Evolutionary conservation across 116 monocot genomes (phyloP).

Genomic region (Dioscorea cayenensis): DNA sequence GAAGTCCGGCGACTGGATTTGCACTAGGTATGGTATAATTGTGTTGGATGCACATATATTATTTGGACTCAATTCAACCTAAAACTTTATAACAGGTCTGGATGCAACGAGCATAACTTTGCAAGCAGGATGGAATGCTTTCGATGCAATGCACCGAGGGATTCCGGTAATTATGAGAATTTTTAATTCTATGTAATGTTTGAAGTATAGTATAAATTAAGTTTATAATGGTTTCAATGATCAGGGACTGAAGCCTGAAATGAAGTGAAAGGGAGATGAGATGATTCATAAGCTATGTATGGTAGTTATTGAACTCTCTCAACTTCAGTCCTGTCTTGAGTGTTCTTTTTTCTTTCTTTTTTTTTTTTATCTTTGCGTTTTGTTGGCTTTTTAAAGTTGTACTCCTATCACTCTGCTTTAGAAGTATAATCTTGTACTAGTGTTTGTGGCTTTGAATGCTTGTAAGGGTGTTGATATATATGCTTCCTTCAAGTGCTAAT

Average conservation of each 20-base stretch:
- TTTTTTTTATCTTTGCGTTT: background rate
- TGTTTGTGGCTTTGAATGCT: no score
- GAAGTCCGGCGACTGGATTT: slow-evolving; percentile 61
- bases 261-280: background rate
- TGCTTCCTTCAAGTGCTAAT: no score
- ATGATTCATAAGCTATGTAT: background rate
- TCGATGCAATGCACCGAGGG: slow-evolving; percentile 69
- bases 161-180: slow-evolving; percentile 31
- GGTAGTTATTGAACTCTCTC: background rate
- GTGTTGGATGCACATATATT: background rate
- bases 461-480: no score
- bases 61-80: no score
- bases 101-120: slow-evolving; percentile 84
- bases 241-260: background rate
- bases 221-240: background rate
- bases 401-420: no score
- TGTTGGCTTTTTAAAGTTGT: background rate
- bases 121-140: slow-evolving; percentile 81
- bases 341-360: background rate
- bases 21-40: slow-evolving; percentile 27
- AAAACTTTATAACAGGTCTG: slow-evolving; percentile 16
- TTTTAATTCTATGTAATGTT: background rate
- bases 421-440: no score
- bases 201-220: background rate
- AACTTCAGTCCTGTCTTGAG: background rate